Base-by-base conservation (phyloP, 768 basidiomycete genomes). In the Crucibulum laeve region DNA sequence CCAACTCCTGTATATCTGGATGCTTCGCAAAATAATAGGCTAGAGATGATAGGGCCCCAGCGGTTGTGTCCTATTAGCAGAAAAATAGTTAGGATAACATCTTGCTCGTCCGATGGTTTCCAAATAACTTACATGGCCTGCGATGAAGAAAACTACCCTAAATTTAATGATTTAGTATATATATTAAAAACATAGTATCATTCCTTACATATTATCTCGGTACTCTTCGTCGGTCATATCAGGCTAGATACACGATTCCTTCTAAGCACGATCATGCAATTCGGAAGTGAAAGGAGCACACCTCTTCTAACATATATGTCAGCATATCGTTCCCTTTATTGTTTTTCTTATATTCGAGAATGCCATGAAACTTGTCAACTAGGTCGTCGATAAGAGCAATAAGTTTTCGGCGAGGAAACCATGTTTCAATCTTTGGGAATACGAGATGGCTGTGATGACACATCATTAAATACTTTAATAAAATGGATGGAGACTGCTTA, bases 121-220 rank as follows among this genome's bases (percentile, higher is more conserved):
- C n/a, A 17, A 15, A 5, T 8, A 13, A 49, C 59, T 25, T 32
- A 61, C 59, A 38, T 62, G 61, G 2, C 61, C 61, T 10, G 55
- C 61, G 19, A 60, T 55, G 48, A 62, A 62, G 22, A 58, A 45
- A 7, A 58, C 49, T 17, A 58, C 52, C 43, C 28, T 30, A n/a
- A n/a, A n/a, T n/a, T n/a, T n/a, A n/a, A n/a, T 30, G 28, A n/a
- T 7, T 30, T 7, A 30, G 28, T 30, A 7, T 7, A 30, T n/a
- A n/a, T 30, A 7, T n/a, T n/a, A 30, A n/a, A 30, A 30, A n/a
- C n/a, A 30, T 7, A 30, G n/a, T 30, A 30, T 7, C n/a, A 7
- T 30, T 7, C 28, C 28, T 30, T n/a, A 30, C 28, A 58, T 51
- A 43, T 62, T 60, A 42, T 60, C 55, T 10, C 54, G 54, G 34